phyloP scores from a whole-genome alignment of 148 eudicot genomes.

The Gaultheria prostrata region DNA sequence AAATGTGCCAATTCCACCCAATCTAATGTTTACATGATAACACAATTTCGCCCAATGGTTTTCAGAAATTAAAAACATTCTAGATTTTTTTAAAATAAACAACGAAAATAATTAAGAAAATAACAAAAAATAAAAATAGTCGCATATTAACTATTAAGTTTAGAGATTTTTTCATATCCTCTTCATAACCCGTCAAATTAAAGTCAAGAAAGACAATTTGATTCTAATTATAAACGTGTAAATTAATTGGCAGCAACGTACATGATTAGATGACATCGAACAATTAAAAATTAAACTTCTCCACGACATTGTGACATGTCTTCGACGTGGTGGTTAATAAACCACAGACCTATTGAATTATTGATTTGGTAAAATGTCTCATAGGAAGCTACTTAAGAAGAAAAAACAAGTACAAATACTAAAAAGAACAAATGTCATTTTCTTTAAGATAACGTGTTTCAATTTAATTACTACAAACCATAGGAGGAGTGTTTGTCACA shows the following conservation, averaged over 20 bases:
- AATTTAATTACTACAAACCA: neutral
- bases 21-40: too few species aligned
- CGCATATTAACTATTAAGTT: neutral
- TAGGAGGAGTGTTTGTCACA: neutral
- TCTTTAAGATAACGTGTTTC: neutral
- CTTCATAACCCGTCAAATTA: neutral
- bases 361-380: too few species aligned
- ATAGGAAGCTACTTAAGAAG: too few species aligned
- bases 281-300: too few species aligned
- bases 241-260: neutral
- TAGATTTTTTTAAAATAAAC: too few species aligned
- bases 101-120: too few species aligned
- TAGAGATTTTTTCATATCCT: neutral
- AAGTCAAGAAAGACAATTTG: neutral
- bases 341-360: neutral
- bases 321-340: neutral
- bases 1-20: too few species aligned
- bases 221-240: neutral
- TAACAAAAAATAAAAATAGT: too few species aligned
- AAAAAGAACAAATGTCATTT: neutral
- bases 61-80: too few species aligned
- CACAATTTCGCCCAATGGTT: too few species aligned
- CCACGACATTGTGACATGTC: neutral
- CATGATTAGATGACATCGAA: neutral
- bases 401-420: too few species aligned